Percentiles rank a stretch among this genome's conserved stretches.
Conservation (phyloP, 805 yeast genomes). For the Nakazawaea holstii region DNA sequence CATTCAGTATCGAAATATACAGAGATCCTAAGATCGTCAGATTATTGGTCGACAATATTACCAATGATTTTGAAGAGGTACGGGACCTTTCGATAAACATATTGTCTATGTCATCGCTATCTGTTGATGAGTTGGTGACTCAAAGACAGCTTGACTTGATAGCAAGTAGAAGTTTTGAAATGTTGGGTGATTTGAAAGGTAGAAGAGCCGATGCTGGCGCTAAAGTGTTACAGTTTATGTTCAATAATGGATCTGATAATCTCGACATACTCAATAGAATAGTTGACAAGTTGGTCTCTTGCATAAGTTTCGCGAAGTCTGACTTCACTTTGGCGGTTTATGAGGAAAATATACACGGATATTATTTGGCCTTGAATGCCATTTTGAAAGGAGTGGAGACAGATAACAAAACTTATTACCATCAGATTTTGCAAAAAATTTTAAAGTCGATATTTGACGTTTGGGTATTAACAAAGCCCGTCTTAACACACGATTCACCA, state of each 20-base stretch:
- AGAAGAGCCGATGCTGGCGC: slow-evolving; percentile 82
- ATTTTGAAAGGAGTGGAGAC: slow-evolving; percentile 27
- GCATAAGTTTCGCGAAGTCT: slow-evolving; percentile 26
- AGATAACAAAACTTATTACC: background rate
- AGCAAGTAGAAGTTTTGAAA: slow-evolving; percentile 17
- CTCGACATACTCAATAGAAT: slow-evolving; percentile 18
- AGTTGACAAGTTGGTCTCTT: slow-evolving; percentile 26
- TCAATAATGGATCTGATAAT: slow-evolving; percentile 21
- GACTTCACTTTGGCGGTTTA: slow-evolving; percentile 39
- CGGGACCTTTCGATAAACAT: slow-evolving; percentile 45
- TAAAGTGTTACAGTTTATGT: slow-evolving; percentile 49
- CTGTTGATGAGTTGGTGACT: slow-evolving; percentile 20
- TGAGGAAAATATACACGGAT: slow-evolving; percentile 61
- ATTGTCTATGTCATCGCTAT: slow-evolving; percentile 38
- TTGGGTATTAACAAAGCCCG: slow-evolving; percentile 42
- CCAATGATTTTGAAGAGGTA: slow-evolving; percentile 75
- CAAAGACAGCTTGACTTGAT: slow-evolving; percentile 16
- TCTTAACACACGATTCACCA: slow-evolving; percentile 65
- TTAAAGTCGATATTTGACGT: slow-evolving; percentile 14
- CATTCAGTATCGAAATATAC: slow-evolving; percentile 42
- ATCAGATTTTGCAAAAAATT: background rate
- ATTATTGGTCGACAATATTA: slow-evolving; percentile 53
- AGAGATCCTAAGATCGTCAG: slow-evolving; percentile 31
- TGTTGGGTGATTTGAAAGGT: slow-evolving; percentile 40
- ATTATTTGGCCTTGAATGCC: slow-evolving; percentile 51